Conservation (phyloP, 805 yeast species). For the Ogataea saltuana region DNA sequence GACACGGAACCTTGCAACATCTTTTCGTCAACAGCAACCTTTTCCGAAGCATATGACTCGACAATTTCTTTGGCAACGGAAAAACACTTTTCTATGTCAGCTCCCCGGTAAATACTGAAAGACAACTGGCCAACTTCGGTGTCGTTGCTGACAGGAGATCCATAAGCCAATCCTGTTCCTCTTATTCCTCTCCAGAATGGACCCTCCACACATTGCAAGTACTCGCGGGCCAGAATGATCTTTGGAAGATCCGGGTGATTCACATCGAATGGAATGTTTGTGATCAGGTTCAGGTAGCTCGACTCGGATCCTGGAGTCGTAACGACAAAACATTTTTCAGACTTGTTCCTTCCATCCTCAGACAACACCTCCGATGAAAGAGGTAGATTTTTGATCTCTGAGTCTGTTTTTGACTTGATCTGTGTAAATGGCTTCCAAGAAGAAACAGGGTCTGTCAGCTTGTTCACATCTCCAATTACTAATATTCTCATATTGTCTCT, state of each 20-base stretch:
- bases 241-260: slow-evolving; percentile 63
- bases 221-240: slow-evolving; percentile 70
- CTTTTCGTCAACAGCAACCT: slow-evolving; percentile 52
- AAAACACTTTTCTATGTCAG: slow-evolving; percentile 69
- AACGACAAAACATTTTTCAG: slow-evolving; percentile 58
- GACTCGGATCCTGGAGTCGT: slow-evolving; percentile 86
- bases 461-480: slow-evolving; percentile 66
- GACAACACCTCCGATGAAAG: slow-evolving; percentile 56
- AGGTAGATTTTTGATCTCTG: slow-evolving; percentile 41
- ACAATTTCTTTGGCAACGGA: slow-evolving; percentile 66
- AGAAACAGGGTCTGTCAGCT: slow-evolving; percentile 55
- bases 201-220: slow-evolving; percentile 86
- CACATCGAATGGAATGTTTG: slow-evolving; percentile 60
- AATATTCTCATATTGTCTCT: slow-evolving; percentile 64
- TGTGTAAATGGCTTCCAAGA: slow-evolving; percentile 50
- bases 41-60: slow-evolving; percentile 57
- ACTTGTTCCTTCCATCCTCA: slow-evolving; percentile 52
- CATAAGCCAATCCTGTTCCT: slow-evolving; percentile 93
- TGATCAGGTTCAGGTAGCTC: slow-evolving; percentile 59
- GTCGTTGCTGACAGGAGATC: slow-evolving; percentile 62
- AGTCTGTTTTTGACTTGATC: slow-evolving; percentile 1
- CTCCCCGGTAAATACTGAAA: slow-evolving; percentile 75
- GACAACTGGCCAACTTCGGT: slow-evolving; percentile 67
- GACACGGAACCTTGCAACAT: slow-evolving; percentile 74
- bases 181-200: slow-evolving; percentile 96